These are phyloP conservation scores for Fraxinus excelsior DNA, from an alignment of 257 asterid species.

Conservation along the genomic window DNA sequence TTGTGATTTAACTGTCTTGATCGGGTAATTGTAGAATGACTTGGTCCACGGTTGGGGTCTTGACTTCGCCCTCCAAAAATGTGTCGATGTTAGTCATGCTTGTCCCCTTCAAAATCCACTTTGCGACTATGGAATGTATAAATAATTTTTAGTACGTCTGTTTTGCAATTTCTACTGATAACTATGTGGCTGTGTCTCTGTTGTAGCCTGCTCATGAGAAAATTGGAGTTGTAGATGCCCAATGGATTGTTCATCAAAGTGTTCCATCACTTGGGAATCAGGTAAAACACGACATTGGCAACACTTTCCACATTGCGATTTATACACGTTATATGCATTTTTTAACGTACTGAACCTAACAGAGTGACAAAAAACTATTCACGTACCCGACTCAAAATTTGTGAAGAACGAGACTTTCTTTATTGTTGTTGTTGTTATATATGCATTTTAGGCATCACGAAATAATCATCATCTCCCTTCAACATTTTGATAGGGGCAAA, in stretches of 20 bases:
- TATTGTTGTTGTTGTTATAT: neutral
- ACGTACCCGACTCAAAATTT: neutral
- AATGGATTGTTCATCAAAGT: constrained; percentile 77
- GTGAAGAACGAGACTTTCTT: neutral
- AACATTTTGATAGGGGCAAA: constrained; percentile 52
- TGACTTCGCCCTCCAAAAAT: constrained; percentile 77
- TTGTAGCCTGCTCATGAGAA: constrained; percentile 76
- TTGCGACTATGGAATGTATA: neutral
- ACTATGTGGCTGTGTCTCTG: neutral
- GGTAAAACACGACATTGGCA: constrained; percentile 31
- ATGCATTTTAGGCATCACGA: neutral
- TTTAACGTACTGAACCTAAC: neutral
- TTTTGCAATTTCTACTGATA: neutral
- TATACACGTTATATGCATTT: neutral
- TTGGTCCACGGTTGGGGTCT: constrained; percentile 97
- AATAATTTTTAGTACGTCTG: neutral
- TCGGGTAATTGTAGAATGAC: constrained; percentile 63
- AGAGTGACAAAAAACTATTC: neutral
- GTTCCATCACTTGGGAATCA: constrained; percentile 85
- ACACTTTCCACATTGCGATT: neutral
- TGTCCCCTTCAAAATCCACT: neutral
- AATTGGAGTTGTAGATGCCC: constrained; percentile 93
- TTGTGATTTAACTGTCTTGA: constrained; percentile 11
- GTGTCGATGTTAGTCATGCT: constrained; percentile 62
- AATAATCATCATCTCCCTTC: neutral